Evolutionary conservation across 2,329 filamentous ascomycete species (phyloP).

Genomic region (Myriosclerotinia scirpicola): DNA sequence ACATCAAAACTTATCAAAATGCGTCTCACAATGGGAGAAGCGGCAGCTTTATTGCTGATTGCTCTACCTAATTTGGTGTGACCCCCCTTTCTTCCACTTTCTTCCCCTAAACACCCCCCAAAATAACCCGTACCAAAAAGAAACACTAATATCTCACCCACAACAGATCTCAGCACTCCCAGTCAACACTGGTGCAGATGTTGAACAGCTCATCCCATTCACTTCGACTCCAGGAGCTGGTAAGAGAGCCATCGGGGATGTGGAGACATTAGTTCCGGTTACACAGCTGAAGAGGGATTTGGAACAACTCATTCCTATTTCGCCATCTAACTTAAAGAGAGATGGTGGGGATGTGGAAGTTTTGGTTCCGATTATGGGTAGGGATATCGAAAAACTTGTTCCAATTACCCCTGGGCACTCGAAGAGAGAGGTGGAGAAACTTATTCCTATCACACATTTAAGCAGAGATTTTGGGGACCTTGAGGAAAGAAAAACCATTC

Average conservation of each 20-base stretch:
- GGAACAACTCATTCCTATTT: neutral
- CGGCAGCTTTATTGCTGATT: constrained; percentile 1
- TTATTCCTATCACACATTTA: neutral
- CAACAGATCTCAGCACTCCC: constrained; percentile 6
- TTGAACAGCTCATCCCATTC: neutral
- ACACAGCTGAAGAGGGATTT: neutral
- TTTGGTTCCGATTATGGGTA: neutral
- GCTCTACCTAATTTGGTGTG: constrained; percentile 8
- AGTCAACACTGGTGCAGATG: neutral
- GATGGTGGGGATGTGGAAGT: neutral
- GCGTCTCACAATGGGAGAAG: constrained; percentile 12
- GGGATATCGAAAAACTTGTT: neutral
- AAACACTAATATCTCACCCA: neutral
- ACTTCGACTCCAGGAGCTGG: neutral
- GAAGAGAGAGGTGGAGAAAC: neutral
- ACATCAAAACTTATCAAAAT: neutral
- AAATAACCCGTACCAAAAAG: no score
- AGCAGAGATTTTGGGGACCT: neutral
- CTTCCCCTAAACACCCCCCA: neutral
- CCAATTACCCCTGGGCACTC: neutral
- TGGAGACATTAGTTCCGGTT: neutral
- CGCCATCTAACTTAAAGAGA: neutral
- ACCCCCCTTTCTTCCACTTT: no score
- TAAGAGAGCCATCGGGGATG: neutral
- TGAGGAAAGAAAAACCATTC: neutral